A percentile compares a stretch with the other conserved stretches of the same genome.
Evolutionary conservation across 2,329 filamentous ascomycete genomes (phyloP).

Genomic region (Colletotrichum eremochloae): DNA sequence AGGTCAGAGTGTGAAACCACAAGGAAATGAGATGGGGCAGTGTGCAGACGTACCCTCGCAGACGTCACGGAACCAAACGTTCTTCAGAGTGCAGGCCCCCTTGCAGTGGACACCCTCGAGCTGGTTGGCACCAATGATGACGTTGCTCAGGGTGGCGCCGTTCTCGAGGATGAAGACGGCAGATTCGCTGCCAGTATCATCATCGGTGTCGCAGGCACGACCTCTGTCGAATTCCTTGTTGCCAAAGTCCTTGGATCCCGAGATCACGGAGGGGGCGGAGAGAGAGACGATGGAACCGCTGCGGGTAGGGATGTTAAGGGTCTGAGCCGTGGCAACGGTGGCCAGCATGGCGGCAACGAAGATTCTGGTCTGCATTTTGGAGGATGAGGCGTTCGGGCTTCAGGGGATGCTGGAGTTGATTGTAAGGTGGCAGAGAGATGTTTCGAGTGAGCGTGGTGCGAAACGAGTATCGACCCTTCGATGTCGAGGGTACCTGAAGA

Average conservation of each 20-base stretch:
- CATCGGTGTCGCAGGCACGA: slow-evolving; percentile 42
- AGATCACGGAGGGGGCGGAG: slow-evolving; percentile 42
- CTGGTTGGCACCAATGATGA: slow-evolving; percentile 66
- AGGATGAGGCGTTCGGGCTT: neutral
- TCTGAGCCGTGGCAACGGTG: slow-evolving; percentile 42
- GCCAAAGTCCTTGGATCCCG: slow-evolving; percentile 42
- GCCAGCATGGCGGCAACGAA: slow-evolving; percentile 36
- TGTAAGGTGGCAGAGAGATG: neutral
- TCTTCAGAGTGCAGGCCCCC: slow-evolving; percentile 57
- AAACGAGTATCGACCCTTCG: neutral
- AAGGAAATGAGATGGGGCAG: accelerated
- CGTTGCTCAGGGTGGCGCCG: slow-evolving; percentile 65
- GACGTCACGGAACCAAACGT: slow-evolving; percentile 56
- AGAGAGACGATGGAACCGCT: slow-evolving; percentile 44
- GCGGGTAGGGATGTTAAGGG: slow-evolving; percentile 45
- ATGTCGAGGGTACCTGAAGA: neutral
- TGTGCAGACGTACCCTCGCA: slow-evolving; percentile 50
- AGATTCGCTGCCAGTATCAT: slow-evolving; percentile 43
- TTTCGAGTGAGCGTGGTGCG: slow-evolving; percentile 23
- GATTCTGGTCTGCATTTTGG: slow-evolving; percentile 36
- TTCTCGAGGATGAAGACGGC: slow-evolving; percentile 66
- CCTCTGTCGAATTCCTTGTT: slow-evolving; percentile 45
- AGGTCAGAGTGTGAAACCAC: neutral
- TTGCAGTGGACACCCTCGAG: slow-evolving; percentile 65
- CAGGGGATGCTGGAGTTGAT: neutral